Evolutionary conservation across 306 rosid species (phyloP), one percentile per base, ranked within the genome.

Genomic region (Canavalia ensiformis): DNA sequence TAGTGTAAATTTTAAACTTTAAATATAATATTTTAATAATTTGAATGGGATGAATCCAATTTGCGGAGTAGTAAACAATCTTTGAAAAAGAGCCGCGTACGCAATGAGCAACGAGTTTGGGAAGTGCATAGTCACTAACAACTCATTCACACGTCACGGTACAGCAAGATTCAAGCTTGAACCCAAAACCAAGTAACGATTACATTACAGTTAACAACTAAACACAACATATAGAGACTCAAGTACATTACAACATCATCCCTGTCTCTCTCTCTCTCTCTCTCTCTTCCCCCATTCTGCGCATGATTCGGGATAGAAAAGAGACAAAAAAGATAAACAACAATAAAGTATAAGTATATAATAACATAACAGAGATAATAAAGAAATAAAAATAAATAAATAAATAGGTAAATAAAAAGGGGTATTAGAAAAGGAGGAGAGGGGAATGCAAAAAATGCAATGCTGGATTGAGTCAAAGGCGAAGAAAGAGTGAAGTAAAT

Each of bases 391-490:
- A 51, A 3, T 11, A 51, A 51, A 41, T 41, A 41, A 8, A 59
- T 8, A 2, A 30, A 29, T 1, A 7, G 30, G 8, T 8, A 58
- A 0, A 8, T 1, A 49, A 49, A 2, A 59, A 59, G 5, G 3
- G 65, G 25, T 18, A 18, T 18, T 37, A 37, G 41, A 42, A 55
- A 25, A 9, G 0, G 12, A 58, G 42, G 1, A 3, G 13, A n/a
- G 42, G 60, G 49, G 5, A 12, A 63, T 2, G 30, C 45, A 31
- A 0, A 34, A 18, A 18, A 18, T 4, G 46, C 77, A 60, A 66
- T 60, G 78, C 29, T 80, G 74, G 79, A 72, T 62, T 62, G 47
- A 72, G 84, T 82, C 85, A 82, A 68, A 82, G 67, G 59, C 78
- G 45, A 69, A 50, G 78, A 76, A 50, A 82, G 73, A 68, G 78